Evolutionary conservation across 2,329 filamentous ascomycete genomes (phyloP), one percentile per base, ranked within the genome.

Genomic region (Colletotrichum liriopes): DNA sequence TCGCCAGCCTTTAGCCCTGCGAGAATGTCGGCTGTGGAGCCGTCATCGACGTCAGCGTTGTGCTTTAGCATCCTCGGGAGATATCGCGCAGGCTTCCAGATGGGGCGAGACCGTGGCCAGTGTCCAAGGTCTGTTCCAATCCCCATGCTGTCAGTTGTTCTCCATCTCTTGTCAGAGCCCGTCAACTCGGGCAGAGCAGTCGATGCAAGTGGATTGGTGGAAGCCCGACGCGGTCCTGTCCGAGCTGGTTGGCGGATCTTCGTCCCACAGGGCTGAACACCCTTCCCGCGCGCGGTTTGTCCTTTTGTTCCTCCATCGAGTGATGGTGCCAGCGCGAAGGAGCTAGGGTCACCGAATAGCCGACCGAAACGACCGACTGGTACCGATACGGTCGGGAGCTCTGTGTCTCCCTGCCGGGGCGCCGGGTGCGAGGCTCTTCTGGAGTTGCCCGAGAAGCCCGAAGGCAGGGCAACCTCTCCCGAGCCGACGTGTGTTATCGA

Each of bases 381-480:
- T 14, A 54, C 51, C 56, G 68, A 29, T 41, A n/a, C 35, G 35
- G 51, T n/a, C 35, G 20, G 61, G 29, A 5, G 26, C 39, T 23
- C 32, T 43, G 18, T 39, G n/a, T 32, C 29, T 51, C 37, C 65
- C 58, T 59, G 43, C 58, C 65, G 69, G 58, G 45, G 45, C 45
- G 60, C 60, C 45, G 60, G 60, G 35, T 52, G 29, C 45, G 26
- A 72, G 51, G 26, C n/a, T 47, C 32, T 39, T 35, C 20, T 43
- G 32, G 56, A 52, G 68, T 59, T 72, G 65, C 37, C 69, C 69
- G 69, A 69, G 26, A 43, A 16, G 52, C 47, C n/a, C 65, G 39
- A 60, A 23, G 18, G 14, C n/a, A 55, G 37, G 39, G 37, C 12
- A 55, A 45, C n/a, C 51, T 43, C 52, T 56, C 29, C 32, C 32